A percentile compares a stretch with the other conserved stretches of the same genome.
phyloP scores from a whole-genome alignment of 352 stramenopile species.

The Phytophthora foliorum region DNA sequence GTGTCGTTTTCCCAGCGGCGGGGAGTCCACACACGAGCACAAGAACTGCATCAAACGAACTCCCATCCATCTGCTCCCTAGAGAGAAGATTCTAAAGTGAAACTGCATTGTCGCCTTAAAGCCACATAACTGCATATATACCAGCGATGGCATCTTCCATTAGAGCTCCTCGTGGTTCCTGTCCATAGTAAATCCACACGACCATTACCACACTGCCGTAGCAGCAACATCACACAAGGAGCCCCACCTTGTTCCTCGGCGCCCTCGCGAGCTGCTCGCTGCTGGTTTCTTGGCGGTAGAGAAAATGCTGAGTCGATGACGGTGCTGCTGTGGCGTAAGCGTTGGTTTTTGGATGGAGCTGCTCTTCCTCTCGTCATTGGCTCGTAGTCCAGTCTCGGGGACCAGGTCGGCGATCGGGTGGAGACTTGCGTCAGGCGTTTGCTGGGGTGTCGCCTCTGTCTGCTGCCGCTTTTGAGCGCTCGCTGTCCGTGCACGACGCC shows the following conservation, averaged over 20 bases:
- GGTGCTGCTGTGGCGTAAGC: slow-evolving; percentile 11
- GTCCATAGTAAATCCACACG: slow-evolving; percentile 3
- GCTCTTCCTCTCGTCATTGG: slow-evolving; percentile 1
- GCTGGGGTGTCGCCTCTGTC: slow-evolving; percentile 1
- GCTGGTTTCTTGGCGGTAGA: slow-evolving; percentile 47
- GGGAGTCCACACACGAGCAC: slow-evolving; percentile 74
- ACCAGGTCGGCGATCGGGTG: not conserved
- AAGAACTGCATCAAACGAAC: slow-evolving; percentile 33
- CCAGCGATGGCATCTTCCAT: not conserved
- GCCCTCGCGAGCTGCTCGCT: slow-evolving; percentile 7
- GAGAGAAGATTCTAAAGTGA: slow-evolving; percentile 17
- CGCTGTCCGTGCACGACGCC: slow-evolving; percentile 8
- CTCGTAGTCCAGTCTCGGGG: not conserved
- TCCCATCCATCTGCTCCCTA: slow-evolving; percentile 24
- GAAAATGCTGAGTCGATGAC: slow-evolving; percentile 50
- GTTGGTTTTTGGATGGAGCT: not conserved
- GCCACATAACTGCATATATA: slow-evolving; percentile 13
- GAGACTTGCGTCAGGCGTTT: not conserved
- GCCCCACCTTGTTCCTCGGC: slow-evolving; percentile 20
- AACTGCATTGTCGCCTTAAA: slow-evolving; percentile 8
- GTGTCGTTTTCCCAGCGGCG: slow-evolving; percentile 75
- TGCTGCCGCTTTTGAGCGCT: slow-evolving; percentile 30
- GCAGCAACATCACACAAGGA: slow-evolving; percentile 7
- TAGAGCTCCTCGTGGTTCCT: slow-evolving; percentile 17
- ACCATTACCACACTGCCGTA: slow-evolving; percentile 6